Evolutionary conservation across 2,329 filamentous ascomycete species (phyloP).

Genomic region (Neonectria ditissima): DNA sequence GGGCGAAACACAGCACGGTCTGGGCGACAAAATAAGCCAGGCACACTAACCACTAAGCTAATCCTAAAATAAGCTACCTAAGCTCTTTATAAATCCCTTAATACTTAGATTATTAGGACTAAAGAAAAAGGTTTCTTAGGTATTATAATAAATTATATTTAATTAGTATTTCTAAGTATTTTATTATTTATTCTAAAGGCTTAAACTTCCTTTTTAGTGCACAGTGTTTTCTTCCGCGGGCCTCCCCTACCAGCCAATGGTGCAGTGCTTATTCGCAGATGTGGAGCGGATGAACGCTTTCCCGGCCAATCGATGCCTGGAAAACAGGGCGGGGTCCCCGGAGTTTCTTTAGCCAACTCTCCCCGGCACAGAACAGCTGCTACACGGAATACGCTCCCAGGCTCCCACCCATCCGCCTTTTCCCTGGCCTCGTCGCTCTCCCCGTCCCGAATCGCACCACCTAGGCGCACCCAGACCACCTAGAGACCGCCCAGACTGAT

Average conservation of each 20-base stretch:
- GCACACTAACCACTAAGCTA: no score
- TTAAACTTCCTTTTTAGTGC: no score
- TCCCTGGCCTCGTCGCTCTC: neutral
- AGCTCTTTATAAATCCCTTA: no score
- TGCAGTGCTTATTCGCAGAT: conserved; percentile 30
- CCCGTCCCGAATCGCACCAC: conserved; percentile 12
- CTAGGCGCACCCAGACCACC: conserved; percentile 3
- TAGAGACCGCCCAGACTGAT: conserved; percentile 9
- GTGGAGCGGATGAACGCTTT: conserved; percentile 43
- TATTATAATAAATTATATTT: no score
- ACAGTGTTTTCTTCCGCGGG: no score
- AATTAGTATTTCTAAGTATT: no score
- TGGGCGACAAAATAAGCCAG: no score
- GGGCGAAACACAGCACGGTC: no score
- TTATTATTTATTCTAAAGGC: no score
- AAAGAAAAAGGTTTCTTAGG: no score
- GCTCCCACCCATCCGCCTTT: conserved; percentile 12
- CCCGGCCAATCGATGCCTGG: conserved; percentile 36
- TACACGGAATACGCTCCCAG: conserved; percentile 15
- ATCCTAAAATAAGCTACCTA: no score
- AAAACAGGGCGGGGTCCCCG: conserved; percentile 24
- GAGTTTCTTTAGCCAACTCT: conserved; percentile 7
- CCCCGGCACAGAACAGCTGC: conserved; percentile 7
- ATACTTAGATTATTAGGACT: no score
- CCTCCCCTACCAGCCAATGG: conserved; percentile 29